phyloP scores from a whole-genome alignment of 495 filamentous ascomycete species.

The Podospora anserina region DNA sequence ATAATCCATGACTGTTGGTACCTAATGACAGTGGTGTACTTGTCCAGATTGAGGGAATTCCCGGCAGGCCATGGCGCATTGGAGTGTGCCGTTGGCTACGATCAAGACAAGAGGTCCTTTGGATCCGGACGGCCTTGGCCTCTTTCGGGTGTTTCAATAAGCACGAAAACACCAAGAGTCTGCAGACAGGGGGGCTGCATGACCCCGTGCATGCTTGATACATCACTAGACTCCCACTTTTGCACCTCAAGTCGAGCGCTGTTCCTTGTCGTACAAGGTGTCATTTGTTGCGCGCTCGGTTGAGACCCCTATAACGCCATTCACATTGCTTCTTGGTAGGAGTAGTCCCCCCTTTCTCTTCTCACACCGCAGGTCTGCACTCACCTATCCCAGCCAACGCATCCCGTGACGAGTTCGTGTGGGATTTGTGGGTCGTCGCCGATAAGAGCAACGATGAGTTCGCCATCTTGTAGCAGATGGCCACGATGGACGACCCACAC shows the following conservation, averaged over 20 bases:
- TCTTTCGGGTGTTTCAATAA: constrained; percentile 9
- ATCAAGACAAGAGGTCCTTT: not conserved
- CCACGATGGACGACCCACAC: not conserved
- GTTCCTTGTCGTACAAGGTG: not conserved
- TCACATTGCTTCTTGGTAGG: not conserved
- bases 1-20: not conserved
- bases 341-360: not conserved
- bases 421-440: not conserved
- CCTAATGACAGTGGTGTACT: not conserved
- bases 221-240: constrained; percentile 22
- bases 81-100: not conserved
- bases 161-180: constrained; percentile 11
- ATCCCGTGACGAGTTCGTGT: not conserved
- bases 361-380: not conserved
- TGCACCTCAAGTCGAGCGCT: not conserved
- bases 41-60: not conserved
- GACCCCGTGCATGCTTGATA: constrained; percentile 18
- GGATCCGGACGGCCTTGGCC: not conserved
- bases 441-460: not conserved
- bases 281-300: not conserved
- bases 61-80: not conserved
- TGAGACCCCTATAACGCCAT: not conserved
- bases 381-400: not conserved
- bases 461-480: not conserved
- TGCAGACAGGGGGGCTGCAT: constrained; percentile 18